Conservation (phyloP, 1,284 basidiomycete species). For the Apiotrichum gamsii region DNA sequence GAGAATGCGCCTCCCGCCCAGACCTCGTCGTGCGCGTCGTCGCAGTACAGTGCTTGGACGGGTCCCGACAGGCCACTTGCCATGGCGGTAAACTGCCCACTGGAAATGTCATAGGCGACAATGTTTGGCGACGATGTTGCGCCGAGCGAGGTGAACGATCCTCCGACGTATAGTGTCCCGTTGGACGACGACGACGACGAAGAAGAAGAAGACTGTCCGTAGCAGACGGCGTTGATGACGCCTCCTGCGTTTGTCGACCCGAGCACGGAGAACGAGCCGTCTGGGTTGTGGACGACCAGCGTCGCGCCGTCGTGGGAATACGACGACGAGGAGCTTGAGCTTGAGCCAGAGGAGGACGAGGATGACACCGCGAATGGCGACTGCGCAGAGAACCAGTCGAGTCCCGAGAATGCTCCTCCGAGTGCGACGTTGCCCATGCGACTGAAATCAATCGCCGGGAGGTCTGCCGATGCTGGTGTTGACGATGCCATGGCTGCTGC, state of each 20-base stretch:
- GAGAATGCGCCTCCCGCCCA: conserved; percentile 80
- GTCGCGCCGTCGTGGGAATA: conserved; percentile 39
- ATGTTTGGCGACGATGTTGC: conserved; percentile 30
- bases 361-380: conserved; percentile 30
- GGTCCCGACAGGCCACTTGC: conserved; percentile 54
- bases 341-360: conserved; percentile 9
- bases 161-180: conserved; percentile 41
- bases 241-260: conserved; percentile 41
- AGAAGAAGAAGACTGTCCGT: conserved; percentile 1
- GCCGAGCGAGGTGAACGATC: conserved; percentile 34
- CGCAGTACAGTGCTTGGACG: conserved; percentile 75
- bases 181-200: conserved; percentile 16
- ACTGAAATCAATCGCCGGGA: conserved; percentile 79
- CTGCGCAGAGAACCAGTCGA: conserved; percentile 53
- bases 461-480: conserved; percentile 52
- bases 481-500: conserved; percentile 21
- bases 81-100: conserved; percentile 12
- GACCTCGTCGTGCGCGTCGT: conserved; percentile 60
- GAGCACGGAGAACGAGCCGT: conserved; percentile 25
- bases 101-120: conserved; percentile 28
- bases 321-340: conserved; percentile 10
- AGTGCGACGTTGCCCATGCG: conserved; percentile 85
- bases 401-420: conserved; percentile 75
- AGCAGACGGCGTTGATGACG: conserved; percentile 37
- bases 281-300: conserved; percentile 21